Conservation (phyloP, 441 rosid genomes). For the Gossypium schwendimanii region DNA sequence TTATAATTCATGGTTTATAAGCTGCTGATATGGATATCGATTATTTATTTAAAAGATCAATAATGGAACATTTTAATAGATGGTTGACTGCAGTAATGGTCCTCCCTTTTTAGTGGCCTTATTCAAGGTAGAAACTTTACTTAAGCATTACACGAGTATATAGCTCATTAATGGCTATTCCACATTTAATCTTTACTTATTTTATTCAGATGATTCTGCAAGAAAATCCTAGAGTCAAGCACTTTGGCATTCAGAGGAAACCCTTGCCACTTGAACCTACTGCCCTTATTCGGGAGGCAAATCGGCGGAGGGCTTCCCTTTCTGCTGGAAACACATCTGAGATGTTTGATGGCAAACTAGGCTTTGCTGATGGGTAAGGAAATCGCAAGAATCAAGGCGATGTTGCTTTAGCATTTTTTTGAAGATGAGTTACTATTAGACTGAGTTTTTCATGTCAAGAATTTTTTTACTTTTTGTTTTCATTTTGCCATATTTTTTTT, state of each 20-base stretch:
- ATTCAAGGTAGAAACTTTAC: constrained; percentile 7
- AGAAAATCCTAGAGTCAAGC: constrained; percentile 60
- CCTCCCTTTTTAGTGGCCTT: not conserved
- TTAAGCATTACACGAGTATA: not conserved
- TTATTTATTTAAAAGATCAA: not conserved
- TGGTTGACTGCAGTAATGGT: not conserved
- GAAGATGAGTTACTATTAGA: not conserved
- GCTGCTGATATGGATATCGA: not conserved
- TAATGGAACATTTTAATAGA: not conserved
- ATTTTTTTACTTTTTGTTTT: not conserved
- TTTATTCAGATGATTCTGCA: constrained; percentile 69
- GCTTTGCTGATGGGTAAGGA: constrained; percentile 70
- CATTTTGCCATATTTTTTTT: not conserved
- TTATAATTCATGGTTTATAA: not conserved
- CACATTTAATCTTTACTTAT: constrained; percentile 5
- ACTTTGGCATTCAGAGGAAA: constrained; percentile 83
- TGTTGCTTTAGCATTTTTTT: constrained; percentile 4
- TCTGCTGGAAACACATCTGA: constrained; percentile 91
- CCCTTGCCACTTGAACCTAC: constrained; percentile 96
- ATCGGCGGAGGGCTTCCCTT: constrained; percentile 92
- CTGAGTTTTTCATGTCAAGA: not conserved
- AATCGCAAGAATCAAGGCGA: constrained; percentile 38
- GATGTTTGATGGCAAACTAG: constrained; percentile 57
- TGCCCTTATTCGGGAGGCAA: constrained; percentile 90
- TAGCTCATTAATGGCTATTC: not conserved